A percentile compares a stretch with the other conserved stretches of the same genome.
Conservation (phyloP, 129 eudicot species). For the Artemisia annua region DNA sequence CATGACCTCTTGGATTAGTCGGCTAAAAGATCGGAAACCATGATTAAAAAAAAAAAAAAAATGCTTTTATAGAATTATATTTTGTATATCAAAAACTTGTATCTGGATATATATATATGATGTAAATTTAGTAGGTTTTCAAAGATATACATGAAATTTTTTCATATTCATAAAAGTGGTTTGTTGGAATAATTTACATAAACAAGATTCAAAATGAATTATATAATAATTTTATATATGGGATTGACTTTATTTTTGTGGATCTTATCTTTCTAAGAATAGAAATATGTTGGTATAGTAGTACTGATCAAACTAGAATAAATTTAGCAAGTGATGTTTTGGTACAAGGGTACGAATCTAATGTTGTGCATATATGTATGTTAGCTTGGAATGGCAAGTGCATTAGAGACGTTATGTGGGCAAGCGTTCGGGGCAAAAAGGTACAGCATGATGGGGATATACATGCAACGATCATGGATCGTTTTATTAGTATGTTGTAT, state of each 20-base stretch:
- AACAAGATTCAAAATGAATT: too few relatives aligned
- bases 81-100: too few relatives aligned
- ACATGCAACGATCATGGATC: constrained; percentile 79
- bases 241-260: not conserved
- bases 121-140: too few relatives aligned
- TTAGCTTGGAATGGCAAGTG: constrained; percentile 86
- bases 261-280: not conserved
- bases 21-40: too few relatives aligned
- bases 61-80: too few relatives aligned
- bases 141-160: not conserved
- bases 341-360: not conserved
- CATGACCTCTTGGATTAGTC: too few relatives aligned
- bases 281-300: not conserved
- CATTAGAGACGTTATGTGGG: constrained; percentile 84
- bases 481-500: constrained; percentile 53
- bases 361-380: not conserved
- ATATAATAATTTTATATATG: too few relatives aligned
- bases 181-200: not conserved
- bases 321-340: not conserved
- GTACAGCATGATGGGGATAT: constrained; percentile 68
- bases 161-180: not conserved
- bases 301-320: not conserved
- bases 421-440: constrained; percentile 77
- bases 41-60: too few relatives aligned
- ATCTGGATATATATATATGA: too few relatives aligned